These are phyloP conservation scores for Fusarium chlamydosporum DNA, from an alignment of 2,329 filamentous ascomycete species.

Conservation along the genomic window DNA sequence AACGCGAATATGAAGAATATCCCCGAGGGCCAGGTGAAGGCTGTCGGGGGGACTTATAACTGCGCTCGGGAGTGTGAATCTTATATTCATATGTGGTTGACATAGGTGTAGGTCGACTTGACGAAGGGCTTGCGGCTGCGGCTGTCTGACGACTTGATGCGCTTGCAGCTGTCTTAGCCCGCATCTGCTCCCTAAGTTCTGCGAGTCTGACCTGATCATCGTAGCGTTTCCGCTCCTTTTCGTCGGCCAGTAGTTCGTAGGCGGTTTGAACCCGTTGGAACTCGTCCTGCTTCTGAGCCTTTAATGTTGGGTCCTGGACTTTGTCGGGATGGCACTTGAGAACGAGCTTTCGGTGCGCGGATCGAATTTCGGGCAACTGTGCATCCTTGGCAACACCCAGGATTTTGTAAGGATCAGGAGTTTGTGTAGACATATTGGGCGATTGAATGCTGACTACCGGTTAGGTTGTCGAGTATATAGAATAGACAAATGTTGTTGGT, in stretches of 20 bases:
- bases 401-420: slow-evolving; percentile 83
- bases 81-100: slow-evolving; percentile 59
- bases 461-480: slow-evolving; percentile 39
- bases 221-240: slow-evolving; percentile 78
- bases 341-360: slow-evolving; percentile 86
- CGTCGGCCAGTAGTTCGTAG: slow-evolving; percentile 90
- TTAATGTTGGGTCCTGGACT: slow-evolving; percentile 81
- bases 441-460: slow-evolving; percentile 30
- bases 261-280: slow-evolving; percentile 95
- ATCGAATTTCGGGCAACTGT: slow-evolving; percentile 78
- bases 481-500: slow-evolving; percentile 21
- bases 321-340: slow-evolving; percentile 94
- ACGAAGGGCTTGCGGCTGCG: slow-evolving; percentile 26
- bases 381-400: slow-evolving; percentile 82
- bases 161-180: slow-evolving; percentile 55
- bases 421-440: slow-evolving; percentile 63
- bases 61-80: slow-evolving; percentile 65
- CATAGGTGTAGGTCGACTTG: slow-evolving; percentile 55
- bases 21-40: slow-evolving; percentile 53
- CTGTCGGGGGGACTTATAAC: slow-evolving; percentile 55
- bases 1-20: slow-evolving; percentile 56
- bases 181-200: slow-evolving; percentile 71
- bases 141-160: slow-evolving; percentile 29
- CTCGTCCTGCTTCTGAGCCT: slow-evolving; percentile 83
- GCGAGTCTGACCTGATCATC: slow-evolving; percentile 80